Percentiles rank a stretch among this genome's conserved stretches.
Conservation (phyloP, 768 basidiomycete species). For the Rhizopogon rudus region DNA sequence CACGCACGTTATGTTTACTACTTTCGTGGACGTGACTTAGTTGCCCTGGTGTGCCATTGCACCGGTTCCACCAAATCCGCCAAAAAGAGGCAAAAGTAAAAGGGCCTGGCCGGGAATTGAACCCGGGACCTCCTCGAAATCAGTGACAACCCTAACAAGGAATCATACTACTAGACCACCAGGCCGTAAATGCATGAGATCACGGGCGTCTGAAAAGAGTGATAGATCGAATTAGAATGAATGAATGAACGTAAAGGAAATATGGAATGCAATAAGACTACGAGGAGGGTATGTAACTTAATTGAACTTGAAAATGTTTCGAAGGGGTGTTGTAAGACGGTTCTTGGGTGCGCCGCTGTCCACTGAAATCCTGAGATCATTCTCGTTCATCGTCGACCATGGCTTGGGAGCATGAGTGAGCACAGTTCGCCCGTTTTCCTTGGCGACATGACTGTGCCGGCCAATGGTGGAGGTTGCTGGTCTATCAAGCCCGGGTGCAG, state of each 20-base stretch:
- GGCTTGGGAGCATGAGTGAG: slow-evolving; percentile 12
- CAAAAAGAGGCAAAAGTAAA: slow-evolving; percentile 1
- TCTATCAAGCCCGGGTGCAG: slow-evolving; percentile 1
- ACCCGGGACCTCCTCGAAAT: slow-evolving; percentile 73
- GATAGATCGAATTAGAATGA: neutral
- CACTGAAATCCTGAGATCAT: slow-evolving; percentile 18
- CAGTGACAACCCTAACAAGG: slow-evolving; percentile 28
- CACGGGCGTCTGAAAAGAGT: neutral
- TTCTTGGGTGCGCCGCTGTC: slow-evolving; percentile 18
- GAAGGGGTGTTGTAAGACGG: slow-evolving; percentile 22
- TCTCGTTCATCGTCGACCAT: slow-evolving; percentile 6
- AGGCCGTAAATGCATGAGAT: slow-evolving; percentile 15
- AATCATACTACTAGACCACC: slow-evolving; percentile 40
- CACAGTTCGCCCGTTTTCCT: slow-evolving; percentile 10
- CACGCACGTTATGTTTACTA: too few relatives aligned
- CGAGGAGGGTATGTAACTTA: slow-evolving; percentile 6
- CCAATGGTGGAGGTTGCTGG: slow-evolving; percentile 3
- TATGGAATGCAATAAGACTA: neutral
- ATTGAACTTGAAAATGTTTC: slow-evolving; percentile 29
- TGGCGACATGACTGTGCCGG: slow-evolving; percentile 13
- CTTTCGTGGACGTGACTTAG: too few relatives aligned
- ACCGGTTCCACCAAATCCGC: neutral
- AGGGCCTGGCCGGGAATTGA: slow-evolving; percentile 77
- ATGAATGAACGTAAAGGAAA: neutral
- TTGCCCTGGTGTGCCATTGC: too few relatives aligned